Base-by-base conservation (phyloP, 2,329 filamentous ascomycete genomes). In the Penicillium sp. region DNA sequence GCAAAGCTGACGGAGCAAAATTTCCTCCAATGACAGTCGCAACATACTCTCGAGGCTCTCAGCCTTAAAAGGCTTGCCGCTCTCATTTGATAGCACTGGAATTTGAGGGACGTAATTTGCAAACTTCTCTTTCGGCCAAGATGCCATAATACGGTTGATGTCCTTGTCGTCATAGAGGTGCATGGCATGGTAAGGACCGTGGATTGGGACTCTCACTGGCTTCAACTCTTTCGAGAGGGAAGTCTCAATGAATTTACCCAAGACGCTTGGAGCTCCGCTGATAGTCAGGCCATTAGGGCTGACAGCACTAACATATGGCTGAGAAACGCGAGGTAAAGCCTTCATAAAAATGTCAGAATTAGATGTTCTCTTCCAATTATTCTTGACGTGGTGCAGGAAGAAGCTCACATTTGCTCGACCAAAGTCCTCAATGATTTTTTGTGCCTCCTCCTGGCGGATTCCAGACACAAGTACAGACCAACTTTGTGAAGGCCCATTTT, bases 271-370 rank as follows among this genome's bases (percentile, higher is more conserved):
- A 22, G 85, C 85, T 49, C 84, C 85, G 64, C 84, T 86, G 70
- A 87, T 81, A 16, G 85, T 87, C 58, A 87, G 74, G 40, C 84
- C 84, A 76, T 84, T 85, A 40, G 81, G 80, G 64, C 84, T 85
- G 61, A 86, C 80, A 16, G 84, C 84, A 68, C 84, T 86, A 70
- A 87, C 78, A 74, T 86, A 87, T 2, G 84, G 83, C 64, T 78
- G 81, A 59, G 77, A 82, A 48, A 83, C 81, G 19, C 75, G 74
- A 45, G 84, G 76, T 60, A 85, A 82, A 42, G 77, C 78, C 70
- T 77, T 22, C 3, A 38, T 14, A 2, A 4, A 5, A 8, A 38
- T 8, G 26, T 61, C 59, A 65, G 65, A 14, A 53, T 43, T 54
- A 4, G 3, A 7, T 6, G 10, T 25, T 19, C 13, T 22, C 35